phyloP scores from a whole-genome alignment of 208 protist species.

The Trichomonas gallinae region DNA sequence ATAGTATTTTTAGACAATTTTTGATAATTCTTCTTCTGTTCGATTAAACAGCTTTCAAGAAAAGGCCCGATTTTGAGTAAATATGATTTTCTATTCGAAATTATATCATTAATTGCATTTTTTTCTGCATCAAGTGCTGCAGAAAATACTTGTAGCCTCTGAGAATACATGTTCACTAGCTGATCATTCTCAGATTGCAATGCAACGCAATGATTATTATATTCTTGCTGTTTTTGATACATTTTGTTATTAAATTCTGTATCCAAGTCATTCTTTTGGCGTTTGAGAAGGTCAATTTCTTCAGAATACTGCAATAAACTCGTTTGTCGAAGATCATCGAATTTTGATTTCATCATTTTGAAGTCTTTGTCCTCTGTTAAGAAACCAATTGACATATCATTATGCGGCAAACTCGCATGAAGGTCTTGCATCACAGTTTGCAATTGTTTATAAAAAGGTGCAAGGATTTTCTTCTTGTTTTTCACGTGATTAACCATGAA shows the following conservation, averaged over 20 bases:
- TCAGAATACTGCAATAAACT: not conserved
- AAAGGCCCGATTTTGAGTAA: not conserved
- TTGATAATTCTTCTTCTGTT: not conserved
- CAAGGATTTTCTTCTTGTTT: not conserved
- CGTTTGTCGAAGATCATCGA: not conserved
- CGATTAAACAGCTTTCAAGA: not conserved
- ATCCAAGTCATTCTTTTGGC: not conserved
- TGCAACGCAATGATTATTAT: not conserved
- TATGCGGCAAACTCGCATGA: not conserved
- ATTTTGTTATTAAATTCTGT: not conserved
- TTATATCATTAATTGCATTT: not conserved
- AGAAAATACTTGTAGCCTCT: not conserved
- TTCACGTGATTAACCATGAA: not conserved
- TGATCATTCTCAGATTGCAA: not conserved
- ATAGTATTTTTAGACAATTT: not conserved
- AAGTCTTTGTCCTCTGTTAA: not conserved
- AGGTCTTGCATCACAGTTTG: not conserved
- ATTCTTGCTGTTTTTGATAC: not conserved
- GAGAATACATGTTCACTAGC: not conserved
- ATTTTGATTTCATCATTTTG: not conserved
- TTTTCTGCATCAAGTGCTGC: not conserved
- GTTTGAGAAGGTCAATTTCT: not conserved
- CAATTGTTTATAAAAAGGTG: not conserved
- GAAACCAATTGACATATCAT: not conserved
- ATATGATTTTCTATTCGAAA: not conserved